A percentile compares a stretch with the other conserved stretches of the same genome.
Conservation (phyloP, 2,329 filamentous ascomycete genomes). For the Achaetomium macrosporum region DNA sequence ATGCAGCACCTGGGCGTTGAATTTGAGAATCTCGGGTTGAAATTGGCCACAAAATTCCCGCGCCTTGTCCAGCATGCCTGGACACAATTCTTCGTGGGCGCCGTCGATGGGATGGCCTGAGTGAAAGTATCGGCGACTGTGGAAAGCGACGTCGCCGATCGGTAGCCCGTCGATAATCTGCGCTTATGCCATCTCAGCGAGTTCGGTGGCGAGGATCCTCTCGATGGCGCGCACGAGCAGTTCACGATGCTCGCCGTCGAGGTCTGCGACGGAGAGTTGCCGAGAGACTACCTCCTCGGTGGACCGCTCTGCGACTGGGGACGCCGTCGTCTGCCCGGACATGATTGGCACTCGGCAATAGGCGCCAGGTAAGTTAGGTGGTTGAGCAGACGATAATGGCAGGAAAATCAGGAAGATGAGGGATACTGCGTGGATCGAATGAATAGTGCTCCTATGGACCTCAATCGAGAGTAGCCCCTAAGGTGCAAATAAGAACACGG, state of each 20-base stretch:
- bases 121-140: background rate
- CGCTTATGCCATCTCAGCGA: slow-evolving; percentile 13
- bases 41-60: slow-evolving; percentile 7
- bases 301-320: too few species aligned
- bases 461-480: too few species aligned
- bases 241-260: slow-evolving; percentile 1
- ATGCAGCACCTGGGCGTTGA: slow-evolving; percentile 9
- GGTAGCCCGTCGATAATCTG: slow-evolving; percentile 18
- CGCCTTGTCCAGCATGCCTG: slow-evolving; percentile 13
- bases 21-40: slow-evolving; percentile 2
- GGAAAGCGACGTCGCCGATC: slow-evolving; percentile 10
- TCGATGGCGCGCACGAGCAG: slow-evolving; percentile 10
- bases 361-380: too few species aligned
- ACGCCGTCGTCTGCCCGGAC: background rate
- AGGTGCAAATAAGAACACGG: too few species aligned
- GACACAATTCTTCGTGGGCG: slow-evolving; percentile 13
- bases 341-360: too few species aligned
- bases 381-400: too few species aligned
- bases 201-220: slow-evolving; percentile 10
- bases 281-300: background rate
- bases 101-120: slow-evolving; percentile 7
- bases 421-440: too few species aligned
- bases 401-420: too few species aligned
- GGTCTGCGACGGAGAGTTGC: background rate
- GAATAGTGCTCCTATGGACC: too few species aligned